phyloP scores from a whole-genome alignment of 139 green algal species.

The Monoraphidium neglectum region DNA sequence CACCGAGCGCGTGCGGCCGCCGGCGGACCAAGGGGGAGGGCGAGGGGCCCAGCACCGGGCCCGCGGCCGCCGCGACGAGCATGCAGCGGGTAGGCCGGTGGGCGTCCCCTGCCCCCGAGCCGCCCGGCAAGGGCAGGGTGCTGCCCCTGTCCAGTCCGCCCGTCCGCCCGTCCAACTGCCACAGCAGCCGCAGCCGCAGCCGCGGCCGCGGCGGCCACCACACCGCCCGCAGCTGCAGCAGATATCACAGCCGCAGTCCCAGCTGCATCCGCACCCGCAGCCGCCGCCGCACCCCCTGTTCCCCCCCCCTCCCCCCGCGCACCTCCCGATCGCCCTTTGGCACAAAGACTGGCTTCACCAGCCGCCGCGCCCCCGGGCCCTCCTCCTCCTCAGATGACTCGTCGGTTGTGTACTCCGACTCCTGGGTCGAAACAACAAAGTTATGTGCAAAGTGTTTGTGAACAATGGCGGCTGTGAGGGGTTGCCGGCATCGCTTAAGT shows the following conservation, averaged over 20 bases:
- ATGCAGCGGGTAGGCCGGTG: background rate
- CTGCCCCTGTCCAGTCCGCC: conserved; percentile 49
- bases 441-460: background rate
- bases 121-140: conserved; percentile 6
- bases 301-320: background rate
- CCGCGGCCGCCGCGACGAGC: background rate
- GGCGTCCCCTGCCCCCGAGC: background rate
- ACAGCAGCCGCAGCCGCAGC: background rate
- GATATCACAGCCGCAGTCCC: background rate
- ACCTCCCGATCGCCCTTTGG: conserved; percentile 75
- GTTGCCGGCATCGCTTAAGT: no score
- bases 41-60: no score
- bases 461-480: conserved; percentile 4
- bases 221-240: background rate
- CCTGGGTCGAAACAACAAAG: conserved; percentile 3
- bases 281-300: background rate
- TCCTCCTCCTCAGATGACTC: conserved; percentile 60
- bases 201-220: background rate
- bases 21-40: no score
- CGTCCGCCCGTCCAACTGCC: background rate
- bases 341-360: conserved; percentile 91
- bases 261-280: background rate
- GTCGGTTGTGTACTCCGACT: conserved; percentile 83
- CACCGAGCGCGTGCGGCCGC: no score
- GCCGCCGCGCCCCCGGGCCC: conserved; percentile 39